phyloP scores from a whole-genome alignment of 2,329 filamentous ascomycete genomes.

The Colletotrichum sublineola region DNA sequence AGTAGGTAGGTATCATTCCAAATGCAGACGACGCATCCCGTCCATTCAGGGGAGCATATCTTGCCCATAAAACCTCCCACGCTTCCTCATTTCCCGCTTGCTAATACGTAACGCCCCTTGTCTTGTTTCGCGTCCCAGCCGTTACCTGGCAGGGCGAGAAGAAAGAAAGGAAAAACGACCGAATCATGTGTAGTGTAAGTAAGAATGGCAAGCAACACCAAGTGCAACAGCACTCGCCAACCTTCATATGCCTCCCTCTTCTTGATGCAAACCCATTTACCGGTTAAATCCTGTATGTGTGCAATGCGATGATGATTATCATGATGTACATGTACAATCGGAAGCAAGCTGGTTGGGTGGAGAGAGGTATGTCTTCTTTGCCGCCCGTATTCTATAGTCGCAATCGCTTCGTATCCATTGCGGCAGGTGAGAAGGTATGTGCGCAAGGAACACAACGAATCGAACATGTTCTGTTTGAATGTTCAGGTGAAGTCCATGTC shows the following conservation, averaged over 20 bases:
- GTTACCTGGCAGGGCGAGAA: background rate
- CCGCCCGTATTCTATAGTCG: conserved; percentile 23
- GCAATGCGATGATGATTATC: conserved; percentile 27
- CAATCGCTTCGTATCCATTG: background rate
- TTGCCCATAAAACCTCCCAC: conserved; percentile 34
- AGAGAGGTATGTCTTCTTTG: background rate
- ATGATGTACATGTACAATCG: conserved; percentile 34
- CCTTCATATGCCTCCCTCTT: conserved; percentile 1
- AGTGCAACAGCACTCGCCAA: conserved; percentile 14
- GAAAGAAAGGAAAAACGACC: background rate
- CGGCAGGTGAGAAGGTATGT: background rate
- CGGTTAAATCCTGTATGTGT: conserved; percentile 26
- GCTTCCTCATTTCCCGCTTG: conserved; percentile 9
- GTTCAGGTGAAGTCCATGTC: conserved; percentile 44
- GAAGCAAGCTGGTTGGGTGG: background rate
- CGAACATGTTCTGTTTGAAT: background rate
- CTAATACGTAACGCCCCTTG: conserved; percentile 27
- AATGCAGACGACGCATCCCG: conserved; percentile 10
- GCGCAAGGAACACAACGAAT: background rate
- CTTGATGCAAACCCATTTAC: conserved; percentile 32
- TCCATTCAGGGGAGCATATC: conserved; percentile 1
- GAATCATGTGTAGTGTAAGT: conserved; percentile 10
- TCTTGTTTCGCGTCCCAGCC: conserved; percentile 7
- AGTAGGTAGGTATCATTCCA: conserved; percentile 42
- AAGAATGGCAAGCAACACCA: conserved; percentile 5